Conservation (phyloP, 345 rosid genomes). For the Eucalyptus regnans region DNA sequence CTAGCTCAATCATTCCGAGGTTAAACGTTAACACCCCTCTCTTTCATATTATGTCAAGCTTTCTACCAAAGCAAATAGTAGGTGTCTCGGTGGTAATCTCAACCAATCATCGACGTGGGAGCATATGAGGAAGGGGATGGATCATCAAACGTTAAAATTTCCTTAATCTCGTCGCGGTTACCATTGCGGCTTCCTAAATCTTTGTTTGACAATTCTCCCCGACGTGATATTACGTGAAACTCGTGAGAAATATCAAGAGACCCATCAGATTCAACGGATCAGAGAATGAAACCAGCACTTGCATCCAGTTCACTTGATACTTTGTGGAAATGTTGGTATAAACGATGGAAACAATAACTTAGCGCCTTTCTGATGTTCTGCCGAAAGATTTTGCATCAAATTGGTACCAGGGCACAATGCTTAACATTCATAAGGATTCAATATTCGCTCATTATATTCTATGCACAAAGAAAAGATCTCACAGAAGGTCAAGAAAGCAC, state of each 20-base stretch:
- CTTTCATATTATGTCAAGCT: not conserved
- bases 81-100: not conserved
- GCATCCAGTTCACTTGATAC: not conserved
- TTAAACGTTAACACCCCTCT: not conserved
- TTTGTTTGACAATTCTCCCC: not conserved
- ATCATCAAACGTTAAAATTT: not conserved
- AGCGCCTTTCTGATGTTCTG: not conserved
- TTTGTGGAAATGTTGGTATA: not conserved
- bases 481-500: not conserved
- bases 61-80: not conserved
- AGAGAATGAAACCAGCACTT: not conserved
- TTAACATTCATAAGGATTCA: not conserved
- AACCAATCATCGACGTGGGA: not conserved
- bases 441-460: not conserved
- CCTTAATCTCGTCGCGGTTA: not conserved
- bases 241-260: not conserved
- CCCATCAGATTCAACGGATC: not conserved
- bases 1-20: not conserved
- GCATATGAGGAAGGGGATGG: not conserved
- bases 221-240: not conserved
- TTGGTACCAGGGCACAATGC: not conserved
- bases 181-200: not conserved
- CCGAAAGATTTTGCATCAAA: not conserved
- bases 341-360: not conserved
- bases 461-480: not conserved